Percentiles rank a stretch among this genome's conserved stretches.
Evolutionary conservation across 192 early-diverging fungal genomes (phyloP).

Genomic region (Coemansia sp.): DNA sequence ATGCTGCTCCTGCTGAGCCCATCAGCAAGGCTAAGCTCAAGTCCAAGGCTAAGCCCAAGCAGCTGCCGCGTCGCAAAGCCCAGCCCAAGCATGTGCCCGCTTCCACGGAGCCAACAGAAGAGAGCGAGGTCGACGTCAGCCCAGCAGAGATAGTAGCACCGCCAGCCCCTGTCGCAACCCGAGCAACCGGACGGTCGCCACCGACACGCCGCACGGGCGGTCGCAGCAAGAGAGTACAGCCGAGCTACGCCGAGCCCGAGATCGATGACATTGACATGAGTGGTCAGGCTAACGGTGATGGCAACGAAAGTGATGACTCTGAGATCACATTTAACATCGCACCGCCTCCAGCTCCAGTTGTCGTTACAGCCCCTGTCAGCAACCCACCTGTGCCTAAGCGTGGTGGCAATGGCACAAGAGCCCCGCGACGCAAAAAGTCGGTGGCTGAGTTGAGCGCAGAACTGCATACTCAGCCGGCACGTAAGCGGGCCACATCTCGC

Average conservation of each 20-base stretch:
- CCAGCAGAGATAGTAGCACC: neutral
- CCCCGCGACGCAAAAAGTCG: slow-evolving; percentile 24
- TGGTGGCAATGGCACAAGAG: slow-evolving; percentile 1
- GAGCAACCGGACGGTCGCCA: neutral
- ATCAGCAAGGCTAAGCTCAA: slow-evolving; percentile 5
- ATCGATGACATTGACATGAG: slow-evolving; percentile 1
- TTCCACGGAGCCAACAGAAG: neutral
- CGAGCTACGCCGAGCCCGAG: slow-evolving; percentile 39
- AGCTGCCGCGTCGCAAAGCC: slow-evolving; percentile 19
- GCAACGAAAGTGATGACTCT: slow-evolving; percentile 46
- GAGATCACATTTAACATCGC: slow-evolving; percentile 49
- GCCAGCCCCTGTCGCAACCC: neutral
- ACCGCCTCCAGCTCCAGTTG: slow-evolving; percentile 14
- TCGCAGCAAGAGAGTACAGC: slow-evolving; percentile 15
- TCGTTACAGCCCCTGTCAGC: slow-evolving; percentile 1
- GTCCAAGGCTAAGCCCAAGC: slow-evolving; percentile 17
- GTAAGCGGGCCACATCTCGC: slow-evolving; percentile 17
- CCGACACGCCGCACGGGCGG: slow-evolving; percentile 9
- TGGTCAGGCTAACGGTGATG: neutral
- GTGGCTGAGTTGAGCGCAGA: slow-evolving; percentile 37
- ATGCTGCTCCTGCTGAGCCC: neutral
- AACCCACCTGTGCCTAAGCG: slow-evolving; percentile 7
- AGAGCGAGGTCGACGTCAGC: slow-evolving; percentile 8
- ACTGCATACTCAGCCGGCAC: slow-evolving; percentile 40
- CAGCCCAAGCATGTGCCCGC: slow-evolving; percentile 7